A percentile compares a stretch with the other conserved stretches of the same genome.
Conservation (phyloP, 2,329 filamentous ascomycete genomes). For the Neofusicoccum laricinum region DNA sequence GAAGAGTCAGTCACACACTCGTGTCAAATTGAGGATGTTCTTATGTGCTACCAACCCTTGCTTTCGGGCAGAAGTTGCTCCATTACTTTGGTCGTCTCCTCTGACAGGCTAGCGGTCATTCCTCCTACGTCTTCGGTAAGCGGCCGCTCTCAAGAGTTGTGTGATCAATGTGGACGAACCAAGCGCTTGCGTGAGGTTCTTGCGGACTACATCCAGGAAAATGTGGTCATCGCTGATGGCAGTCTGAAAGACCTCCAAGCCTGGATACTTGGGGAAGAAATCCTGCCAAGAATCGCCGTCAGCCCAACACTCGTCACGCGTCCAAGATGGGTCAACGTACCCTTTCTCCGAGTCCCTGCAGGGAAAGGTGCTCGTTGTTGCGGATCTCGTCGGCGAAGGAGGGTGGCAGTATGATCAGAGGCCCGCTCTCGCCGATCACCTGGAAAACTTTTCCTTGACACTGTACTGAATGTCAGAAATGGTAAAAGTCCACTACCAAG, state of each 20-base stretch:
- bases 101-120: background rate
- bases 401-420: background rate
- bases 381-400: background rate
- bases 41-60: background rate
- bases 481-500: no score
- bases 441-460: background rate
- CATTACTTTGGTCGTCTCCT: background rate
- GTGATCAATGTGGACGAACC: background rate
- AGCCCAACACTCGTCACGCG: background rate
- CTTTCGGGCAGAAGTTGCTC: background rate
- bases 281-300: background rate
- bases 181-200: background rate
- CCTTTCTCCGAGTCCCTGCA: background rate
- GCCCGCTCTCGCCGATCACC: background rate
- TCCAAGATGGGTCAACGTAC: background rate
- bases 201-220: background rate
- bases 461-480: background rate
- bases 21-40: background rate
- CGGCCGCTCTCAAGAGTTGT: background rate
- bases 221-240: background rate
- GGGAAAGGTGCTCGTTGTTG: background rate
- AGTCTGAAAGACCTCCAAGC: background rate
- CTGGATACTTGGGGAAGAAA: background rate
- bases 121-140: background rate
- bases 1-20: background rate